phyloP scores from a whole-genome alignment of 371 early-diverging fungal genomes.

The Coemansia sp. region DNA sequence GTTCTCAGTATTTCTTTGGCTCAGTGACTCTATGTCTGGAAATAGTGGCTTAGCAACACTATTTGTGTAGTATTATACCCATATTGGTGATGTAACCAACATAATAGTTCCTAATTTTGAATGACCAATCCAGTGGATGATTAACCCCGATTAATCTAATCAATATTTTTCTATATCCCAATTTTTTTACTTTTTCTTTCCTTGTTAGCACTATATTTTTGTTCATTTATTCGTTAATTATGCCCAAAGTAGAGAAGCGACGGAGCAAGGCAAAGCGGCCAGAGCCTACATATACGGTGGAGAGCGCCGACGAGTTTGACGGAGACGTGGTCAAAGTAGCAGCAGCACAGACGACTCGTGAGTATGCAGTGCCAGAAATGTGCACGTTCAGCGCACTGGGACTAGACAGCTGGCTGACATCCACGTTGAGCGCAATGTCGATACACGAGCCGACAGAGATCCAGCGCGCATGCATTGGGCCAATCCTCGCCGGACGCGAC shows the following conservation, averaged over 20 bases:
- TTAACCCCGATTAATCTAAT: too few relatives aligned
- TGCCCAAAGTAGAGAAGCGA: constrained; percentile 1
- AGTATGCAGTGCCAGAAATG: constrained; percentile 28
- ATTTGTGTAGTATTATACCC: too few relatives aligned
- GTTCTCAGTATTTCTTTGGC: too few relatives aligned
- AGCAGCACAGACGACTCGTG: not conserved
- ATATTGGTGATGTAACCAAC: too few relatives aligned
- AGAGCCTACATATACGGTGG: not conserved
- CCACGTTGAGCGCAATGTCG: constrained; percentile 74
- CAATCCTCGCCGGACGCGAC: constrained; percentile 73
- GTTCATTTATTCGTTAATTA: not conserved
- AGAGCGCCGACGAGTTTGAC: constrained; percentile 1
- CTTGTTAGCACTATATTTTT: not conserved
- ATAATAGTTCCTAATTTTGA: too few relatives aligned
- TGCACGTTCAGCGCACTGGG: constrained; percentile 66
- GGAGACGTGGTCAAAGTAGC: constrained; percentile 7
- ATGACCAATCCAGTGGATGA: too few relatives aligned
- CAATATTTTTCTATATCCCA: not conserved
- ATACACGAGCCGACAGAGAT: constrained; percentile 93
- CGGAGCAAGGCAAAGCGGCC: not conserved
- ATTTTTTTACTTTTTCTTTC: not conserved
- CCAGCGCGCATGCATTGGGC: constrained; percentile 83
- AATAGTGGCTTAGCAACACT: too few relatives aligned
- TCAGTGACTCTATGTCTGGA: too few relatives aligned
- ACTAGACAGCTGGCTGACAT: constrained; percentile 77